Percentiles rank a stretch among this genome's conserved stretches.
Evolutionary conservation across 106 monocot genomes (phyloP).

Genomic region (Cymbidium sinense): DNA sequence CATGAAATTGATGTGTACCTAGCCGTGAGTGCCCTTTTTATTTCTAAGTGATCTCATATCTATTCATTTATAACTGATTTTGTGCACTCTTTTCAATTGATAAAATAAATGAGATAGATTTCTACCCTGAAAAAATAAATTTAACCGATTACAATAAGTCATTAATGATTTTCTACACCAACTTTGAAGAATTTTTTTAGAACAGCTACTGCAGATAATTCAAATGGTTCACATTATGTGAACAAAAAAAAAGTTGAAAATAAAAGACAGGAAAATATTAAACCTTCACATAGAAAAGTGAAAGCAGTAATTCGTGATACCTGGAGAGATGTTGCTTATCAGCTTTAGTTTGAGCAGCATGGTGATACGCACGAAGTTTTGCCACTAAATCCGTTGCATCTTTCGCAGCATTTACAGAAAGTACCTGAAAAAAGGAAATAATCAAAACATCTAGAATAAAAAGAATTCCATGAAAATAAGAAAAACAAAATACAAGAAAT

Average conservation of each 20-base stretch:
- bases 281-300: neutral
- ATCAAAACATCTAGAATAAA: neutral
- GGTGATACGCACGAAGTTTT: constrained; percentile 90
- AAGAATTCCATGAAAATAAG: neutral
- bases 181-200: neutral
- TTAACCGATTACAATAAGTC: too few species aligned
- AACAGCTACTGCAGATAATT: neutral
- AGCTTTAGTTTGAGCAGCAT: constrained; percentile 86
- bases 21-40: neutral
- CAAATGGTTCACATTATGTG: neutral
- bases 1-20: neutral
- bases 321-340: constrained; percentile 94
- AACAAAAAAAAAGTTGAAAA: neutral
- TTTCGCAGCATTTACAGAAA: constrained; percentile 96
- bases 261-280: neutral
- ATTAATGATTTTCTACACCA: neutral
- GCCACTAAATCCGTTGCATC: constrained; percentile 96
- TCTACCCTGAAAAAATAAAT: too few species aligned
- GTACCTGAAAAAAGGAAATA: constrained; percentile 42
- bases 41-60: neutral
- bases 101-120: too few species aligned
- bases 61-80: neutral
- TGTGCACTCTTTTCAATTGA: too few species aligned
- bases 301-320: constrained; percentile 18
- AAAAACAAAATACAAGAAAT: neutral